Conservation (phyloP, 768 basidiomycete species). For the Pisolithus marmoratus region DNA sequence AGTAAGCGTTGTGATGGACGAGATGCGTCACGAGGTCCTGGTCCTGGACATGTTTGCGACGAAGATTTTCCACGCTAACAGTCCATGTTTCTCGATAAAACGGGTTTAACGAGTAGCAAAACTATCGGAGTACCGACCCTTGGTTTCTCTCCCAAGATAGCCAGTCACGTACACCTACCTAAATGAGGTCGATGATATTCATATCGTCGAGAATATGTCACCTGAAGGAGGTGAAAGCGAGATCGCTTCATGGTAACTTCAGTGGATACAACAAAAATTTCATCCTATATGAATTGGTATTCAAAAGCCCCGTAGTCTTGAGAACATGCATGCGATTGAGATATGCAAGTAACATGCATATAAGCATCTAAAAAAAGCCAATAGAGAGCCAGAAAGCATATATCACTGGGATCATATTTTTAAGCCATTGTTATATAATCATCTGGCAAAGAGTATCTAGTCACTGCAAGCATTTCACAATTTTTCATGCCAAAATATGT, state of each 20-base stretch:
- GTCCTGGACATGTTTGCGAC: slow-evolving; percentile 39
- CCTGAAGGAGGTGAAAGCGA: slow-evolving; percentile 54
- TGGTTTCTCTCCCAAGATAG: slow-evolving; percentile 47
- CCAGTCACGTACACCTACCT: slow-evolving; percentile 45
- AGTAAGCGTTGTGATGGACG: slow-evolving; percentile 51
- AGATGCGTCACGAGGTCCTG: slow-evolving; percentile 56
- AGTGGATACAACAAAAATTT: neutral
- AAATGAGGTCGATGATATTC: slow-evolving; percentile 38
- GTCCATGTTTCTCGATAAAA: slow-evolving; percentile 1
- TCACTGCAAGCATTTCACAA: too few species aligned
- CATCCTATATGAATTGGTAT: slow-evolving; percentile 13
- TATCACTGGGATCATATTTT: too few species aligned
- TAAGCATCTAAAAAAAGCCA: slow-evolving; percentile 37
- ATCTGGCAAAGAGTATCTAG: too few species aligned
- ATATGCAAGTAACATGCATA: slow-evolving; percentile 62
- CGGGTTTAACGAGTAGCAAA: neutral
- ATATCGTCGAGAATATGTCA: slow-evolving; percentile 45
- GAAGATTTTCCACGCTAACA: slow-evolving; percentile 31
- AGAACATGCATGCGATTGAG: slow-evolving; percentile 63
- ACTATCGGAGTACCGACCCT: slow-evolving; percentile 18
- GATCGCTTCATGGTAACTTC: slow-evolving; percentile 33
- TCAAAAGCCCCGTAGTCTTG: slow-evolving; percentile 30
- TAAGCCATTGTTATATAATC: too few species aligned
- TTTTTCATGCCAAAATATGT: too few species aligned
- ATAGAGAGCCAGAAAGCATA: too few species aligned